phyloP scores from a whole-genome alignment of 2,329 filamentous ascomycete genomes.

The Berkeleyomyces rouxiae region DNA sequence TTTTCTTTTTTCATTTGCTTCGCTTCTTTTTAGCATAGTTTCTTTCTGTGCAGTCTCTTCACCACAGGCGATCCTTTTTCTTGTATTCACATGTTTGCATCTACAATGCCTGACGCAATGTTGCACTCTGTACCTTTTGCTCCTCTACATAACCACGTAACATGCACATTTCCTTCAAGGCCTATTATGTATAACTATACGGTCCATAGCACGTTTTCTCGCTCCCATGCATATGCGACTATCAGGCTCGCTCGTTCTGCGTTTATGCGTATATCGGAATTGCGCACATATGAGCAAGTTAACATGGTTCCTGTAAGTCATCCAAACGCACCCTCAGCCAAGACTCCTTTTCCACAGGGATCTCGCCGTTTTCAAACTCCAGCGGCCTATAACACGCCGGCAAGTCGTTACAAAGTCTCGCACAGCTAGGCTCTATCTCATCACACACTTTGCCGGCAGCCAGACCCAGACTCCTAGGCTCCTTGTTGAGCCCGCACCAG shows the following conservation, averaged over 20 bases:
- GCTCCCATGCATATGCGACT: background rate
- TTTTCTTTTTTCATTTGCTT: background rate
- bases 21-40: background rate
- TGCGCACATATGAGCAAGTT: constrained; percentile 10
- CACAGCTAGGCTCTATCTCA: too few relatives aligned
- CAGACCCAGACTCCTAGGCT: too few relatives aligned
- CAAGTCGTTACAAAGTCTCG: too few relatives aligned
- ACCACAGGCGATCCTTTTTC: background rate
- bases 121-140: background rate
- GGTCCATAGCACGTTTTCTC: background rate
- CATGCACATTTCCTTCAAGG: background rate
- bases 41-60: background rate
- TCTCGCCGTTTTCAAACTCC: too few relatives aligned
- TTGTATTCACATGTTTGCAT: background rate
- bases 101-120: background rate
- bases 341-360: too few relatives aligned
- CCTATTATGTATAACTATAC: background rate
- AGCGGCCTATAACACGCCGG: too few relatives aligned
- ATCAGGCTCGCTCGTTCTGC: background rate
- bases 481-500: background rate
- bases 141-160: background rate
- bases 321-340: background rate
- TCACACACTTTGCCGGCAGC: too few relatives aligned
- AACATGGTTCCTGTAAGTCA: background rate
- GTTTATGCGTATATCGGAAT: background rate